Percentiles rank a stretch among this genome's conserved stretches.
These are phyloP conservation scores for Boletus sensibilis DNA, from an alignment of 768 basidiomycete genomes.

Conservation along the genomic window DNA sequence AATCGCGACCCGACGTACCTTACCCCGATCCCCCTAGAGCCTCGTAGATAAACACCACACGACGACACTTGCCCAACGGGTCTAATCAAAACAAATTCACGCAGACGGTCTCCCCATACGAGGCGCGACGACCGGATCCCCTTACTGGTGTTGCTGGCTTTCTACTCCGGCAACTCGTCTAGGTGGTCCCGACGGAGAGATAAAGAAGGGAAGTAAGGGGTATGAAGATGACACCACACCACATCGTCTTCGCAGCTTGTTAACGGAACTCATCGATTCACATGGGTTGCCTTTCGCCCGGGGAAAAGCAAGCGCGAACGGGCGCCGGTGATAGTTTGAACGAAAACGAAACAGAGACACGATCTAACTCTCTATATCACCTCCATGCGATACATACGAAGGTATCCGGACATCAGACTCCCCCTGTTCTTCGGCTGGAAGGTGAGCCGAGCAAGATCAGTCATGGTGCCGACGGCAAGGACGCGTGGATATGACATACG, in stretches of 20 bases:
- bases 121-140: background rate
- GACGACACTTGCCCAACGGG: too few relatives aligned
- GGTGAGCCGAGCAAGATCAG: background rate
- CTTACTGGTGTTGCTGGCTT: background rate
- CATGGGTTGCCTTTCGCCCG: too few relatives aligned
- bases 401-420: slow-evolving; percentile 32
- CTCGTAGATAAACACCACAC: too few relatives aligned
- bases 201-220: background rate
- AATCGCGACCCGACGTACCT: too few relatives aligned
- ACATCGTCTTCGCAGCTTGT: background rate
- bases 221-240: background rate
- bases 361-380: slow-evolving; percentile 12
- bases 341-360: background rate
- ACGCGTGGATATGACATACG: slow-evolving; percentile 49
- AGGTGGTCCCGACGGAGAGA: background rate
- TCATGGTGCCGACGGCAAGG: too few relatives aligned
- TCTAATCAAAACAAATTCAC: too few relatives aligned
- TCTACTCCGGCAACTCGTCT: background rate
- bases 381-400: slow-evolving; percentile 8
- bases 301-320: background rate
- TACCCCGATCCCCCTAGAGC: too few relatives aligned
- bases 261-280: too few relatives aligned
- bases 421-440: slow-evolving; percentile 71
- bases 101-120: too few relatives aligned
- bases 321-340: background rate